Conservation (phyloP, 352 stramenopile species). For the Globisporangium polare region DNA sequence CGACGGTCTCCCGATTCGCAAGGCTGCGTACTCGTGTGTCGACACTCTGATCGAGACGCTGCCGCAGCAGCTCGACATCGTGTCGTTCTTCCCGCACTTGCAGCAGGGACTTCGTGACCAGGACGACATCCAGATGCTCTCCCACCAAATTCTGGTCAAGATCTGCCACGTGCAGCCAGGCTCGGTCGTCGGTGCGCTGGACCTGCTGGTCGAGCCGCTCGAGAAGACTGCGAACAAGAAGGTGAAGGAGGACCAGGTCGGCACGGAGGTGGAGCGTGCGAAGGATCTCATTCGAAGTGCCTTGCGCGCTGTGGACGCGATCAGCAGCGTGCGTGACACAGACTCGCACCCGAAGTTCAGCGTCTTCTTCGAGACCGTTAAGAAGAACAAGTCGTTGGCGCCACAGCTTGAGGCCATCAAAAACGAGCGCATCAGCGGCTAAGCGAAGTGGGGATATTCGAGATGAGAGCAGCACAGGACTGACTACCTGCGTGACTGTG, state of each 20-base stretch:
- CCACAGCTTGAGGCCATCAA: constrained; percentile 64
- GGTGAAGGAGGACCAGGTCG: constrained; percentile 93
- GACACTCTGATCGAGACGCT: constrained; percentile 95
- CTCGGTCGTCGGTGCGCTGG: constrained; percentile 80
- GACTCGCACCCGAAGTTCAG: constrained; percentile 74
- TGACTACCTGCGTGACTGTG: too few species aligned
- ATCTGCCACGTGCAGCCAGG: constrained; percentile 84
- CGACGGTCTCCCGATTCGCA: constrained; percentile 80
- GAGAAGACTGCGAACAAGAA: constrained; percentile 96
- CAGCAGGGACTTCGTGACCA: constrained; percentile 89
- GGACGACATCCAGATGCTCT: constrained; percentile 96
- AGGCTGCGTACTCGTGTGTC: constrained; percentile 93
- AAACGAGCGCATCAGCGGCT: constrained; percentile 41
- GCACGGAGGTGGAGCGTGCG: constrained; percentile 93
- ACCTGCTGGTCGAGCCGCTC: constrained; percentile 89
- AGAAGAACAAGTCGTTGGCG: constrained; percentile 62
- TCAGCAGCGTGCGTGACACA: constrained; percentile 65
- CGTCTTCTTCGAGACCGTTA: constrained; percentile 53
- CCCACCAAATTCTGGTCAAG: constrained; percentile 96
- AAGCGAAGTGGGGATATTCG: background rate
- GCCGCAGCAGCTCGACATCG: constrained; percentile 90
- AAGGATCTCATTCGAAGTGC: constrained; percentile 97
- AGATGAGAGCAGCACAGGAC: too few species aligned
- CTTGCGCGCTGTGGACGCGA: constrained; percentile 83
- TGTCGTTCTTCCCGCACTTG: constrained; percentile 92